Evolutionary conservation across 2,329 filamentous ascomycete species (phyloP), one percentile per base, ranked within the genome.

Genomic region (Aspergillus nomiae): DNA sequence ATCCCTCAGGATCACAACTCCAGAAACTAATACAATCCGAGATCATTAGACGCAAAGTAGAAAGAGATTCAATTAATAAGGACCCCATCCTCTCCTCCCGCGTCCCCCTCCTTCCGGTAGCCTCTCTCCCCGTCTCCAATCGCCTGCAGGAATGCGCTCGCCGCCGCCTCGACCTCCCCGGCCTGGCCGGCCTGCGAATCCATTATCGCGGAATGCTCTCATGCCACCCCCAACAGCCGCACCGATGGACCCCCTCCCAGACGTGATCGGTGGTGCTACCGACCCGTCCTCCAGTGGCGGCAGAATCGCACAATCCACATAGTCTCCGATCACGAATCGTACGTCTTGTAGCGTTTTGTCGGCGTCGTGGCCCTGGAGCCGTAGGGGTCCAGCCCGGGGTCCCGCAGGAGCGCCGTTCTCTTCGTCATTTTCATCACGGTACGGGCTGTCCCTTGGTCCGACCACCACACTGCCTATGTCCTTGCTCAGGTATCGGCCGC

Each of bases 261-360:
- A 81, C 14, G 84, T 82, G n/a, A 85, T 81, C 11, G 81, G 71
- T 43, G 90, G 87, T 50, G 89, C 89, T 45, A 96, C 88, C 36
- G 86, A 86, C 0, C 93, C 93, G 74, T 94, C 90, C 36, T 86
- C 81, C 30, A 91, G 80, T 0, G 92, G 92, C 48, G 92, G 89
- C 61, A 94, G 82, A 63, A 97, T 89, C 6, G 92, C 91, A 75
- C 92, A 94, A 62, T 90, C 90, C 46, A 98, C 84, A 73, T 91
- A 96, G 77, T 98, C 94, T 0, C 94, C 94, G 65, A 95, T 90
- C 12, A 97, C 90, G 72, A 97, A 96, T 26, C 90, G 86, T 38
- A 87, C 88, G 59, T 96, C 92, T 43, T 84, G 84, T 36, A 98
- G 79, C 10, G 91, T 94, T 80, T 90, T 94, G 32, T 88, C 84